phyloP scores from a whole-genome alignment of 441 rosid genomes.

The Populus tomentosa region DNA sequence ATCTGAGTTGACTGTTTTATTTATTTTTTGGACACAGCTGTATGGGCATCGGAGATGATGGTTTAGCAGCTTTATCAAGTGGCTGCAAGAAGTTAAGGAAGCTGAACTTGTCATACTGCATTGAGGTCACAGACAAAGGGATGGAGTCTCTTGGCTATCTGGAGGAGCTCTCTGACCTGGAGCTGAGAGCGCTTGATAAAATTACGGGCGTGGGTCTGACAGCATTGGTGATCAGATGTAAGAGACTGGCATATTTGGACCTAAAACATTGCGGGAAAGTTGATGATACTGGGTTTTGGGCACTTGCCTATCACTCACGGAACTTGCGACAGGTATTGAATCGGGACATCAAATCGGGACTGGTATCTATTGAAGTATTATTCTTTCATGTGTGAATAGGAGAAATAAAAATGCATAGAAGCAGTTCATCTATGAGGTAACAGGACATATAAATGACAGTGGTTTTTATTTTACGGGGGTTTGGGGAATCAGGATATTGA shows the following conservation, averaged over 20 bases:
- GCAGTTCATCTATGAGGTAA: background rate
- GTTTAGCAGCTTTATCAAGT: conserved; percentile 62
- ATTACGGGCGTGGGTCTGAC: conserved; percentile 60
- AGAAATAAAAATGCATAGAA: background rate
- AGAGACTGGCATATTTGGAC: conserved; percentile 61
- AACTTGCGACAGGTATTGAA: conserved; percentile 76
- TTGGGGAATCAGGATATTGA: background rate
- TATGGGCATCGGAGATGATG: conserved; percentile 61
- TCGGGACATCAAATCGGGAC: background rate
- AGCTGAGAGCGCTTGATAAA: conserved; percentile 56
- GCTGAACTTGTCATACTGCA: conserved; percentile 79
- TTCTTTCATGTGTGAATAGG: background rate
- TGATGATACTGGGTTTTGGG: conserved; percentile 77
- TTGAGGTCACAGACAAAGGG: conserved; percentile 60
- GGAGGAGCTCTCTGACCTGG: conserved; percentile 60
- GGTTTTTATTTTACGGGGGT: background rate
- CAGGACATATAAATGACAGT: background rate
- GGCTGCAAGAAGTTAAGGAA: conserved; percentile 76
- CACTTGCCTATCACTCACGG: conserved; percentile 56
- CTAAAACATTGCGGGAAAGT: conserved; percentile 63
- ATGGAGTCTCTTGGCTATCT: conserved; percentile 44
- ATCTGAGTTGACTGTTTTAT: conserved; percentile 4
- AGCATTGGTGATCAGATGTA: conserved; percentile 55
- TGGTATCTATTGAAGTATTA: background rate
- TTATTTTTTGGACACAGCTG: conserved; percentile 43